These are phyloP conservation scores for Sporothrix sp. DNA, from an alignment of 2,329 filamentous ascomycete species.

Conservation along the genomic window DNA sequence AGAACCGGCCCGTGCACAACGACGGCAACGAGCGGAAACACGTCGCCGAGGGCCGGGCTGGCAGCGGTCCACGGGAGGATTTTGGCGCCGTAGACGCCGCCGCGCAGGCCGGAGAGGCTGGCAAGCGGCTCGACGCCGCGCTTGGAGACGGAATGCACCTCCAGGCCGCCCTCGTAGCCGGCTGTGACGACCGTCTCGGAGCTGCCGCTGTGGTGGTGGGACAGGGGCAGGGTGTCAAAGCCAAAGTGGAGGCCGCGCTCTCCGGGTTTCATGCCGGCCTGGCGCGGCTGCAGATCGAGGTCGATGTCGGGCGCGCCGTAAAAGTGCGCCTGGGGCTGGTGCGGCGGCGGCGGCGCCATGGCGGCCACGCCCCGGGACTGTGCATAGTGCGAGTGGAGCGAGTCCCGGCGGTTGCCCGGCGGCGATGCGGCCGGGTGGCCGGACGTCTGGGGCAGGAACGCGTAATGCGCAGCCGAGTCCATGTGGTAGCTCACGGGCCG, in stretches of 20 bases:
- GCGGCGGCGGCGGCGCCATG: constrained; percentile 52
- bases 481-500: constrained; percentile 48
- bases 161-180: constrained; percentile 70
- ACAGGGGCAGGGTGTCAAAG: constrained; percentile 60
- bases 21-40: constrained; percentile 67
- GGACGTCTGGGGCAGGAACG: constrained; percentile 12
- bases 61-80: constrained; percentile 60
- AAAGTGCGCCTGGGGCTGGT: constrained; percentile 68
- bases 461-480: constrained; percentile 32
- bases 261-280: constrained; percentile 48
- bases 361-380: constrained; percentile 30
- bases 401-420: constrained; percentile 34
- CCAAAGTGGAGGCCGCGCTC: constrained; percentile 69
- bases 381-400: constrained; percentile 42
- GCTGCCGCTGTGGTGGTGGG: constrained; percentile 23
- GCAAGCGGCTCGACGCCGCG: constrained; percentile 61
- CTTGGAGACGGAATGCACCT: constrained; percentile 64
- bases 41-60: constrained; percentile 38
- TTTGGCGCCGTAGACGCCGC: constrained; percentile 73
- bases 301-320: constrained; percentile 68
- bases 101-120: constrained; percentile 65
- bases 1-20: constrained; percentile 68
- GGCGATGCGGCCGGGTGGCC: constrained; percentile 27
- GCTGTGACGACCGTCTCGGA: constrained; percentile 60
- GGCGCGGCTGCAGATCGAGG: constrained; percentile 38